A percentile compares a stretch with the other conserved stretches of the same genome.
Conservation (phyloP, 257 asterid species). For the Avicennia marina region DNA sequence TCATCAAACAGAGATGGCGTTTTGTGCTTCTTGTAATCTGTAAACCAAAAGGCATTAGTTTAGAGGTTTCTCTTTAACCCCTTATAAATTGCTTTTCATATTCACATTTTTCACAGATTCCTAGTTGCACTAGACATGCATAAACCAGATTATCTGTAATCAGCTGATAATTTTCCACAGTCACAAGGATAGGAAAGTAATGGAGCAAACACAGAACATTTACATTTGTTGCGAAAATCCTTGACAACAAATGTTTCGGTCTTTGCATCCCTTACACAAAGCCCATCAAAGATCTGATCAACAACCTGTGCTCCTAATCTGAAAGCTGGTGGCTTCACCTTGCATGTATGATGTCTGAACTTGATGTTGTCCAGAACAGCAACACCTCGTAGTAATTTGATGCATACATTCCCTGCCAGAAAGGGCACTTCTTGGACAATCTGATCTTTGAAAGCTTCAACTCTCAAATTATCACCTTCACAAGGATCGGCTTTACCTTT, state of each 20-base stretch:
- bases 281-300: slow-evolving; percentile 4
- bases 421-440: slow-evolving; percentile 24
- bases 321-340: slow-evolving; percentile 20
- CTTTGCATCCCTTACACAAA: slow-evolving; percentile 33
- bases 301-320: slow-evolving; percentile 37
- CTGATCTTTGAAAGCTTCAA: slow-evolving; percentile 22
- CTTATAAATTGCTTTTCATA: no score
- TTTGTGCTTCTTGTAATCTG: slow-evolving; percentile 41
- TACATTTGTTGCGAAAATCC: slow-evolving; percentile 36
- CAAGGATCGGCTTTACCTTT: slow-evolving; percentile 20
- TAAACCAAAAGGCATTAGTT: background rate
- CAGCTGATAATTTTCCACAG: background rate
- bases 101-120: no score
- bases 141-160: background rate
- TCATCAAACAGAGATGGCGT: slow-evolving; percentile 47
- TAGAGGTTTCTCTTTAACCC: no score
- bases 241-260: slow-evolving; percentile 33
- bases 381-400: slow-evolving; percentile 35
- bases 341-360: slow-evolving; percentile 23
- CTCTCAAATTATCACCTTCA: slow-evolving; percentile 23
- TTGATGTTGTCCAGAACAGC: slow-evolving; percentile 23
- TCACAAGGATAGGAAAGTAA: background rate
- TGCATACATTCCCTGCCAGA: slow-evolving; percentile 28
- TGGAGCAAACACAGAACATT: slow-evolving; percentile 2
- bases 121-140: no score